Conservation (phyloP, 495 filamentous ascomycete species). For the Aspergillus biplanus region DNA sequence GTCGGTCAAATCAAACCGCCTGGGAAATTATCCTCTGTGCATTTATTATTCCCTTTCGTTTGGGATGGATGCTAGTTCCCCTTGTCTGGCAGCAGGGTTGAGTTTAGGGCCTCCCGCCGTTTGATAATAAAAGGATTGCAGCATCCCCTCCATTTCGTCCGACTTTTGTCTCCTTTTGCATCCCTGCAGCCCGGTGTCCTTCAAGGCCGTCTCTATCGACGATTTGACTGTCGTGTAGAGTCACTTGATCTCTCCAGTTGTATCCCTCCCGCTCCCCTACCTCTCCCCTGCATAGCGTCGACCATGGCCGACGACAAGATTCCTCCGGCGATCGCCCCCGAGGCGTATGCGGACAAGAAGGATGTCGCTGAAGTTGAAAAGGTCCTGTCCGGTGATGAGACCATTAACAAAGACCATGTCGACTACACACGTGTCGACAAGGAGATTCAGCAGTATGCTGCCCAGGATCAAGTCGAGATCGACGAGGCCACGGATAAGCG, state of each 20-base stretch:
- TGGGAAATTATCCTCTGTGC: not conserved
- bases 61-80: not conserved
- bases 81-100: not conserved
- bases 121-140: too few species aligned
- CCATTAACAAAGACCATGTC: constrained; percentile 51
- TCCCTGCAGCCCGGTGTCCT: not conserved
- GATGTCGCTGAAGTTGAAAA: constrained; percentile 56
- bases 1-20: not conserved
- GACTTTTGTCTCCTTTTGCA: not conserved
- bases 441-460: constrained; percentile 66
- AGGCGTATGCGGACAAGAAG: constrained; percentile 11
- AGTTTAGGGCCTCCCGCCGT: too few species aligned
- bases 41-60: not conserved
- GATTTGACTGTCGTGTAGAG: not conserved
- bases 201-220: not conserved
- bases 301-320: constrained; percentile 2
- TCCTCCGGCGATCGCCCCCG: constrained; percentile 2
- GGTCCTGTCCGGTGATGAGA: constrained; percentile 40
- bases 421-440: constrained; percentile 61
- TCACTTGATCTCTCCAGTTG: not conserved
- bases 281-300: not conserved
- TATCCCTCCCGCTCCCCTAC: not conserved
- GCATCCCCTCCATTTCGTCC: too few species aligned
- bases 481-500: constrained; percentile 56
- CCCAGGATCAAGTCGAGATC: constrained; percentile 52